These are phyloP conservation scores for Albatrellus ellisii DNA, from an alignment of 768 basidiomycete species.

Conservation along the genomic window DNA sequence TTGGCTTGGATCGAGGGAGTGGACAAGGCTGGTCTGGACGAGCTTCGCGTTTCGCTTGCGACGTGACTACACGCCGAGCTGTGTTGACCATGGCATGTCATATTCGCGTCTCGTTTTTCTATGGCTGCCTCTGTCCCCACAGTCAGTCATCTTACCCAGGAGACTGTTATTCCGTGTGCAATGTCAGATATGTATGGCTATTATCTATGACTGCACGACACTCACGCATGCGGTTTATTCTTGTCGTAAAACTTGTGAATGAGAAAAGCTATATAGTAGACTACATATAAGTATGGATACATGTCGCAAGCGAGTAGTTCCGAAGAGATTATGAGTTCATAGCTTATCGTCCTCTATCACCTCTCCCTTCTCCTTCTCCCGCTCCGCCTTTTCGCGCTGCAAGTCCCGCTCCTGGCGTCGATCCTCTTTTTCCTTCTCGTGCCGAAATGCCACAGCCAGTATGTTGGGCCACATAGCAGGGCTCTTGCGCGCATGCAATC, in stretches of 20 bases:
- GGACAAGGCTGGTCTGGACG: neutral
- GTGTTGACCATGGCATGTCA: neutral
- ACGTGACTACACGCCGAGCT: neutral
- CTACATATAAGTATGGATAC: too few relatives aligned
- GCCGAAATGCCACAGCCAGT: slow-evolving; percentile 12
- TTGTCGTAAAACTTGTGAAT: too few relatives aligned
- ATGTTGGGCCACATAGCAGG: slow-evolving; percentile 14
- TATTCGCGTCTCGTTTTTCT: too few relatives aligned
- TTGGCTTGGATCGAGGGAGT: neutral
- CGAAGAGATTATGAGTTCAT: too few relatives aligned
- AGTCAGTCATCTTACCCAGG: neutral
- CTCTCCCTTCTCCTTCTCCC: slow-evolving; percentile 5
- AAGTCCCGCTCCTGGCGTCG: slow-evolving; percentile 7
- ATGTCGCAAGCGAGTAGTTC: too few relatives aligned
- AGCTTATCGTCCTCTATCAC: slow-evolving; percentile 5
- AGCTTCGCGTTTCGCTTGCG: neutral
- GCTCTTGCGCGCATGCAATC: slow-evolving; percentile 12
- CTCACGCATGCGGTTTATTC: too few relatives aligned
- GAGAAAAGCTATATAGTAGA: too few relatives aligned
- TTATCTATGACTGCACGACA: too few relatives aligned
- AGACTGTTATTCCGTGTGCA: too few relatives aligned
- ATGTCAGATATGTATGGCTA: too few relatives aligned
- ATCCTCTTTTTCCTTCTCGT: slow-evolving; percentile 12
- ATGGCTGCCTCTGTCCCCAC: neutral
- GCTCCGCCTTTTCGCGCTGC: slow-evolving; percentile 1